Percentiles rank a stretch among this genome's conserved stretches.
Evolutionary conservation across 352 stramenopile species (phyloP).

Genomic region (Globisporangium megalacanthum): DNA sequence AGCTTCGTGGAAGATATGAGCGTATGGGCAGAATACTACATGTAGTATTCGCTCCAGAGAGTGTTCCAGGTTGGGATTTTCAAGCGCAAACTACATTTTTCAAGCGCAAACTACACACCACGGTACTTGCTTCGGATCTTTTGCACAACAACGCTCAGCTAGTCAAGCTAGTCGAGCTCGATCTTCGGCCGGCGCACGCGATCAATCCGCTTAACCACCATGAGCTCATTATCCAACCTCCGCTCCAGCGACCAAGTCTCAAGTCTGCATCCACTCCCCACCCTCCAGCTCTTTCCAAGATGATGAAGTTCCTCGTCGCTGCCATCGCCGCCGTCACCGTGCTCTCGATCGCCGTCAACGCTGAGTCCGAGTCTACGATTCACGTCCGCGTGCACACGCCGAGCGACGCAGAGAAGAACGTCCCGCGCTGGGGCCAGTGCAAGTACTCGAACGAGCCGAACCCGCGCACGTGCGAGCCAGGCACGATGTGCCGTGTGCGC

Average conservation of each 20-base stretch:
- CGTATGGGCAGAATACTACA: too few relatives aligned
- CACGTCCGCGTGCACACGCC: slow-evolving; percentile 1
- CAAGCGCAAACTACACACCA: not conserved
- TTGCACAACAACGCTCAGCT: not conserved
- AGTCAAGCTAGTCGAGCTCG: not conserved
- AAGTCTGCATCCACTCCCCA: not conserved
- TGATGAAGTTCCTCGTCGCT: slow-evolving; percentile 1
- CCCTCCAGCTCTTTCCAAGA: not conserved
- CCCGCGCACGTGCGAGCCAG: not conserved
- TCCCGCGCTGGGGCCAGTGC: not conserved
- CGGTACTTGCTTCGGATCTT: not conserved
- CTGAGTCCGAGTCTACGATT: not conserved
- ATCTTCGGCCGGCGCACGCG: too few relatives aligned
- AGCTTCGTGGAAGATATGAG: too few relatives aligned
- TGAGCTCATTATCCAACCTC: slow-evolving; percentile 1
- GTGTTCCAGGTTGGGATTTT: not conserved
- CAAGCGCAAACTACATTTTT: not conserved
- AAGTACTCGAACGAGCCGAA: slow-evolving; percentile 1
- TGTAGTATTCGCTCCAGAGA: too few relatives aligned
- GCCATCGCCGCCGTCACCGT: not conserved
- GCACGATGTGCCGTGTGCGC: not conserved
- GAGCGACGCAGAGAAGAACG: not conserved
- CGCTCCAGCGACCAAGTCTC: not conserved
- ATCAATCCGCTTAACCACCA: not conserved
- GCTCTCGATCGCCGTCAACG: not conserved